A percentile compares a stretch with the other conserved stretches of the same genome.
Evolutionary conservation across 2,329 filamentous ascomycete species (phyloP).

Genomic region (Thermomyces lanuginosus): DNA sequence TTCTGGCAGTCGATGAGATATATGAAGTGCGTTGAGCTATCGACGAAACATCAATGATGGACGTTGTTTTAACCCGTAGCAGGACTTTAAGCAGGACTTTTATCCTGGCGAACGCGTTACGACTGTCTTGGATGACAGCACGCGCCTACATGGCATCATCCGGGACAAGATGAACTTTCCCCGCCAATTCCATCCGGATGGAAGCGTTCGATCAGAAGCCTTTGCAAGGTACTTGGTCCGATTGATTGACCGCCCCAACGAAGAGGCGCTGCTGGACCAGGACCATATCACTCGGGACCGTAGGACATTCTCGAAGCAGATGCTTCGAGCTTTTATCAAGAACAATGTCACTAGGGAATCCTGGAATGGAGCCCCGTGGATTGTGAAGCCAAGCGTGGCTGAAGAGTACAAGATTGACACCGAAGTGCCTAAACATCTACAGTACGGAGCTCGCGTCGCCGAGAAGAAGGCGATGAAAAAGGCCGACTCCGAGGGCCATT

Average conservation of each 20-base stretch:
- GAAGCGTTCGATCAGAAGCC: slow-evolving; percentile 48
- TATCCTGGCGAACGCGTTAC: slow-evolving; percentile 77
- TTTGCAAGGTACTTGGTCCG: slow-evolving; percentile 70
- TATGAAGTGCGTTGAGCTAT: slow-evolving; percentile 26
- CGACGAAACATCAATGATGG: neutral
- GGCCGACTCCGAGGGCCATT: slow-evolving; percentile 32
- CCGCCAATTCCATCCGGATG: slow-evolving; percentile 44
- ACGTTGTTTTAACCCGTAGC: slow-evolving; percentile 10
- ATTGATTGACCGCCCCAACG: slow-evolving; percentile 48
- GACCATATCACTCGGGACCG: slow-evolving; percentile 72
- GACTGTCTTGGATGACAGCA: slow-evolving; percentile 52
- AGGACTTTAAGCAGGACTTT: slow-evolving; percentile 73
- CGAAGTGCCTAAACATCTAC: slow-evolving; percentile 67
- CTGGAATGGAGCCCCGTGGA: slow-evolving; percentile 93
- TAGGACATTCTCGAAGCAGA: slow-evolving; percentile 86
- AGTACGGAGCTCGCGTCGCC: slow-evolving; percentile 61
- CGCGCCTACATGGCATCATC: slow-evolving; percentile 56
- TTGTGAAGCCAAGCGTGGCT: slow-evolving; percentile 77
- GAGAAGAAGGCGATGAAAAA: slow-evolving; percentile 61
- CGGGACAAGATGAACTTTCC: slow-evolving; percentile 71
- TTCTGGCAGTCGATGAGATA: slow-evolving; percentile 30
- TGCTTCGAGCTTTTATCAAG: slow-evolving; percentile 85
- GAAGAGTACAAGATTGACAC: slow-evolving; percentile 71
- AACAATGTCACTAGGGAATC: slow-evolving; percentile 82
- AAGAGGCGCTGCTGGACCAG: slow-evolving; percentile 66